Evolutionary conservation across 2,329 filamentous ascomycete species (phyloP).

Genomic region (Sphaerulina populicola): DNA sequence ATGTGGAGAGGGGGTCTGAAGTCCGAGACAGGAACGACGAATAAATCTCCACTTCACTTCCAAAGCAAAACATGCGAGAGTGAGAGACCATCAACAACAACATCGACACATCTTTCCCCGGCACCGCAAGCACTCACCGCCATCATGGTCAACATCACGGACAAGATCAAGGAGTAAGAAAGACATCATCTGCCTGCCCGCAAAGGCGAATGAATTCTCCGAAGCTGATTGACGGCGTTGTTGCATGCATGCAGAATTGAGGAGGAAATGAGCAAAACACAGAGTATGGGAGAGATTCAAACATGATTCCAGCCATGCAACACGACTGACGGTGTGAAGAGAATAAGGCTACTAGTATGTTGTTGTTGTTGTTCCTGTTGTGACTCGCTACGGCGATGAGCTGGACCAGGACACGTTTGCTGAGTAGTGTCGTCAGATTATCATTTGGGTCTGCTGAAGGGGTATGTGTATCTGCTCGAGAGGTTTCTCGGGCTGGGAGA

Average conservation of each 20-base stretch:
- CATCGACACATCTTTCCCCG: background rate
- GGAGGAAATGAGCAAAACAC: slow-evolving; percentile 98
- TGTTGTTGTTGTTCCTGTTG: slow-evolving; percentile 5
- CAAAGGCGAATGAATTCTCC: background rate
- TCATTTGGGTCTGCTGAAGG: slow-evolving; percentile 94
- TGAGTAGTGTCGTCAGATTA: slow-evolving; percentile 62
- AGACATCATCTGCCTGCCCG: slow-evolving; percentile 6
- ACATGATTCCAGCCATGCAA: background rate
- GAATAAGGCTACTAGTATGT: slow-evolving; percentile 94
- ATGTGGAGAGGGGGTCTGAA: no score
- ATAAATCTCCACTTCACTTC: background rate
- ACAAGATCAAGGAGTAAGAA: slow-evolving; percentile 96
- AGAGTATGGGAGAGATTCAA: slow-evolving; percentile 58
- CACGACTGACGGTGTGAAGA: slow-evolving; percentile 51
- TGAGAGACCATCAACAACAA: background rate
- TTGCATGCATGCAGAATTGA: slow-evolving; percentile 63
- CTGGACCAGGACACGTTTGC: slow-evolving; percentile 14
- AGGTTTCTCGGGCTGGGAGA: no score
- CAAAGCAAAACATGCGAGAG: no score
- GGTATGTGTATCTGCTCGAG: slow-evolving; percentile 48
- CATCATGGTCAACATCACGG: slow-evolving; percentile 96
- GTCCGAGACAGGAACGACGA: background rate
- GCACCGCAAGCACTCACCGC: slow-evolving; percentile 18
- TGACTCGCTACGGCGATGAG: background rate
- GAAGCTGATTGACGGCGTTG: slow-evolving; percentile 17